Evolutionary conservation across 768 basidiomycete genomes (phyloP), one percentile per base, ranked within the genome.

Genomic region (Suillus hirtellus): DNA sequence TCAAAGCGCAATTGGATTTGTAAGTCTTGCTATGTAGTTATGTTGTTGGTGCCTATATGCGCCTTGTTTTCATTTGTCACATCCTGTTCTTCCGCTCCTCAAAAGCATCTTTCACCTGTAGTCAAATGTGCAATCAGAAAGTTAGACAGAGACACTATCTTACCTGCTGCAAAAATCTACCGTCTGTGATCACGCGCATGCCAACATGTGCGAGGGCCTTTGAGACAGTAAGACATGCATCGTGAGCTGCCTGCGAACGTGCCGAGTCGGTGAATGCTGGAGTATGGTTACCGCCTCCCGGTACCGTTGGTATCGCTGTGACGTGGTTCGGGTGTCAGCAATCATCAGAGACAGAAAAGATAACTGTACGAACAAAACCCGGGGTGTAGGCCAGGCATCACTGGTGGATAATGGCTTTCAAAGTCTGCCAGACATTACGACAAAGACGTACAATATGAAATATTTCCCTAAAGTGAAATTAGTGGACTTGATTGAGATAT

Each of bases 241-340:
- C 77, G 65, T 93, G 93, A 0, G 91, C 85, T 35, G 76, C 77
- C 3, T 78, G 71, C 0, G 85, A 88, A 0, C 84, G 80, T 0
- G 90, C 90, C 0, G 90, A 77, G 21, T 83, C 75, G n/a, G 84
- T 76, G 71, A 94, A 94, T 14, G 77, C 86, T 2, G 75, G 76
- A 0, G 93, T 93, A 67, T 94, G 93, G 69, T 93, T 93, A 9
- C 91, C 91, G 12, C 91, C 92, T 66, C 86, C 80, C 0, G 77
- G 71, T 24, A 85, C 78, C 0, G 89, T 92, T 3, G 92, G 93
- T 47, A 94, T 94, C 12, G 89, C 92, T 92, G 12, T 21, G 34
- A 34, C n/a, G 21, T 38, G 19, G 14, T 31, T 27, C 34, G 34
- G 65, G 63, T 63, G 35, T 40, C 17, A 44, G 12, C 27, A 54